These are phyloP conservation scores for Phaffia rhodozyma DNA, from an alignment of 1,284 basidiomycete genomes.

Conservation along the genomic window DNA sequence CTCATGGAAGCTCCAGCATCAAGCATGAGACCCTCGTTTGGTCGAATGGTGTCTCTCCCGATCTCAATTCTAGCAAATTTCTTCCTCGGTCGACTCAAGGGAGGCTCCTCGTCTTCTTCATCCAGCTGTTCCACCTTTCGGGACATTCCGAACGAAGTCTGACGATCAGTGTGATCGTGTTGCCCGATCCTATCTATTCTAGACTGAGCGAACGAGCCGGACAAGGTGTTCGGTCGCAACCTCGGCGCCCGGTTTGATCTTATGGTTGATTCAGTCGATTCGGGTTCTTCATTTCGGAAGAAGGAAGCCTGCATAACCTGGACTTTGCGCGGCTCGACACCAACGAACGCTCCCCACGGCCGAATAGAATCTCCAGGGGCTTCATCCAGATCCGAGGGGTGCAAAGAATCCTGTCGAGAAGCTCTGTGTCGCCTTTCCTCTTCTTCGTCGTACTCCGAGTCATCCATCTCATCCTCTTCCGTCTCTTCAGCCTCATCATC, in stretches of 20 bases:
- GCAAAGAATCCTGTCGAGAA: not conserved
- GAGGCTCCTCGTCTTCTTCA: slow-evolving; percentile 41
- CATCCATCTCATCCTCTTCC: slow-evolving; percentile 21
- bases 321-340: slow-evolving; percentile 66
- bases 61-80: slow-evolving; percentile 30
- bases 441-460: slow-evolving; percentile 6
- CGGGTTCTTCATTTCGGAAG: slow-evolving; percentile 43
- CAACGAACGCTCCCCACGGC: slow-evolving; percentile 56
- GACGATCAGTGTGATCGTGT: too few species aligned
- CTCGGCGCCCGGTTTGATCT: slow-evolving; percentile 9
- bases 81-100: slow-evolving; percentile 44
- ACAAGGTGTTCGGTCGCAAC: not conserved
- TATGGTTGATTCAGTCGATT: slow-evolving; percentile 34
- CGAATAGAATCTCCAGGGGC: slow-evolving; percentile 18
- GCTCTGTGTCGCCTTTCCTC: slow-evolving; percentile 12
- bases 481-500: slow-evolving; percentile 18
- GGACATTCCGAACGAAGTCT: too few species aligned
- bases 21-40: slow-evolving; percentile 51
- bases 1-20: slow-evolving; percentile 80
- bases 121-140: too few species aligned
- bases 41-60: slow-evolving; percentile 24
- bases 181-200: too few species aligned
- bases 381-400: slow-evolving; percentile 21
- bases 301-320: slow-evolving; percentile 84
- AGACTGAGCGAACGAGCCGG: not conserved